Conservation (phyloP, 176 grass and related monocot genomes). For the Urochloa ruziziensis region DNA sequence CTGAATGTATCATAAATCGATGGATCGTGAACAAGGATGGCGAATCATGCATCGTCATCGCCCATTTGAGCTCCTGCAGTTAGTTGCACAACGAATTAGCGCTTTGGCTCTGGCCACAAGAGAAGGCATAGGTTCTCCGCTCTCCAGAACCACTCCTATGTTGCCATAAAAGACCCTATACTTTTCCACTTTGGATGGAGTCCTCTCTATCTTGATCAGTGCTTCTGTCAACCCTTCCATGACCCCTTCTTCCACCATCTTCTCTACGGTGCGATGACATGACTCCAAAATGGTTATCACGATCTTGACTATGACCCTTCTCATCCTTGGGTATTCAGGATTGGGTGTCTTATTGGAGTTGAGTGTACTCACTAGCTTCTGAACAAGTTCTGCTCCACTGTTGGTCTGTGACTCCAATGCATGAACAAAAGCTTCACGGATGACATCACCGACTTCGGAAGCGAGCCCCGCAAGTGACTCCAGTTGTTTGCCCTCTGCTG, state of each 20-base stretch:
- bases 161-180: neutral
- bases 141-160: neutral
- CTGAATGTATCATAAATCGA: neutral
- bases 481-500: neutral
- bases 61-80: neutral
- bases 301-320: neutral
- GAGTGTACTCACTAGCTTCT: neutral
- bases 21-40: neutral
- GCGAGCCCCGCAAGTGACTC: neutral
- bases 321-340: neutral
- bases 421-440: neutral
- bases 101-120: neutral
- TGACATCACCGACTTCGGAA: neutral
- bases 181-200: neutral
- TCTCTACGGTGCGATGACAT: neutral
- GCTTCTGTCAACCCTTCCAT: neutral
- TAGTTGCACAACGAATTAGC: neutral
- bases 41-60: neutral
- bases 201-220: neutral
- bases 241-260: neutral
- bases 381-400: neutral
- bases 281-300: neutral
- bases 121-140: neutral
- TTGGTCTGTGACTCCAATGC: neutral
- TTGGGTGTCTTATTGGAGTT: neutral